Base-by-base conservation (phyloP, 1,139 yeast species). In the Kazachstania sp. region DNA sequence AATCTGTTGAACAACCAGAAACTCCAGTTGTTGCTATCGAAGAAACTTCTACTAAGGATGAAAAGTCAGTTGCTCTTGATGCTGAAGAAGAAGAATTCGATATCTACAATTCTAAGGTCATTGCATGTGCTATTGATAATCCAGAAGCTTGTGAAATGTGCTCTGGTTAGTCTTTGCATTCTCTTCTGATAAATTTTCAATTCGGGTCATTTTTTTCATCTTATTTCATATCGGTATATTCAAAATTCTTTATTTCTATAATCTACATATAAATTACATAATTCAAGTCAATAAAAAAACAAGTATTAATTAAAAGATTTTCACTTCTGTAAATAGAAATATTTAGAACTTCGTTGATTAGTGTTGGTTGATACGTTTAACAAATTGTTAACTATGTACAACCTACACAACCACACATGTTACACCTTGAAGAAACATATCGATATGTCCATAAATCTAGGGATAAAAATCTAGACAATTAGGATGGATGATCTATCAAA, bases 71-170 rank as follows among this genome's bases (percentile, higher is more conserved):
- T 43, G 49, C 39, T 30, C 45, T 45, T 32, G 50, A 49, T 31
- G 51, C 53, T 43, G 57, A 56, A 40, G 62, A 64, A 42, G 61
- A 58, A 37, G 72, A 69, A 48, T 65, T 60, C 51, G 96, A 92
- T 65, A 92, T 92, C 61, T 92, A 75, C 77, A 87, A 92, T 68
- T 85, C 95, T 32, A 83, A 88, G 71, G 97, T 84, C 39, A 79
- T 92, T 70, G 96, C 97, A 39, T 92, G 98, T 74, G 95, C 97
- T 48, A 88, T 92, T 67, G 81, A 85, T 67, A 92, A 92, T 72
- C 97, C 97, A 51, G 97, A 86, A 70, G 80, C 97, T 43, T 92
- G 98, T 72, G 92, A 92, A 65, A 92, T 92, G 98, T 92, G 98
- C 75, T 90, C 97, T 53, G 97, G 97, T 73, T 92, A 73, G 70